These are phyloP conservation scores for Triadica sebifera DNA, from an alignment of 345 rosid genomes.

Conservation along the genomic window DNA sequence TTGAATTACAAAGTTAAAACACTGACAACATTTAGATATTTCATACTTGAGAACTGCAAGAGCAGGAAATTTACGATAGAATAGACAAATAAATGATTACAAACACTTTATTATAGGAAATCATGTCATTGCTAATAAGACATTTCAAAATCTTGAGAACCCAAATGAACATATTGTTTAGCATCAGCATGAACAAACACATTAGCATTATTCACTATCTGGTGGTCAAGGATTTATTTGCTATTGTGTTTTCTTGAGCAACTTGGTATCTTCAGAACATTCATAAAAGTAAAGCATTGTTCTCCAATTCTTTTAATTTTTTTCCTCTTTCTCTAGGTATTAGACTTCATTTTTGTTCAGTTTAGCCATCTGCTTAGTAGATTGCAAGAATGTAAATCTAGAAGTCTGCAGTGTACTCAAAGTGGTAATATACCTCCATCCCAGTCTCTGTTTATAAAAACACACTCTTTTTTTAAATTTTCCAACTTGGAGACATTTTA, in stretches of 20 bases:
- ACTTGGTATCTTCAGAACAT: neutral
- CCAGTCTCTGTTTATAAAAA: no score
- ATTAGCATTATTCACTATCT: neutral
- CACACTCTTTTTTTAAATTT: no score
- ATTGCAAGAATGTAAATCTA: neutral
- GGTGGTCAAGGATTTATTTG: neutral
- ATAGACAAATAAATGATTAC: neutral
- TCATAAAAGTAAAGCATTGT: neutral
- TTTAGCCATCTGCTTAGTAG: neutral
- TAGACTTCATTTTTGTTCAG: neutral
- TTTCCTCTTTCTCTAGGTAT: neutral
- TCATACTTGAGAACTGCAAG: neutral
- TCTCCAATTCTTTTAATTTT: neutral
- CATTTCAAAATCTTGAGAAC: neutral
- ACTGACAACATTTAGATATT: neutral
- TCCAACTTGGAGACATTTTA: no score
- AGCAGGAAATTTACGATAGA: constrained; percentile 2
- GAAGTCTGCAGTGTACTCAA: neutral
- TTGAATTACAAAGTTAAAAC: neutral
- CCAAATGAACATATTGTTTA: neutral
- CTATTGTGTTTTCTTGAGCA: neutral
- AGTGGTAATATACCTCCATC: neutral
- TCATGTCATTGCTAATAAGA: neutral
- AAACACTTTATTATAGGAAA: neutral
- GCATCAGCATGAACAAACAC: neutral